Percentiles rank a stretch among this genome's conserved stretches.
Evolutionary conservation across 495 filamentous ascomycete species (phyloP).

Genomic region (Massariosphaeria phaeospora): DNA sequence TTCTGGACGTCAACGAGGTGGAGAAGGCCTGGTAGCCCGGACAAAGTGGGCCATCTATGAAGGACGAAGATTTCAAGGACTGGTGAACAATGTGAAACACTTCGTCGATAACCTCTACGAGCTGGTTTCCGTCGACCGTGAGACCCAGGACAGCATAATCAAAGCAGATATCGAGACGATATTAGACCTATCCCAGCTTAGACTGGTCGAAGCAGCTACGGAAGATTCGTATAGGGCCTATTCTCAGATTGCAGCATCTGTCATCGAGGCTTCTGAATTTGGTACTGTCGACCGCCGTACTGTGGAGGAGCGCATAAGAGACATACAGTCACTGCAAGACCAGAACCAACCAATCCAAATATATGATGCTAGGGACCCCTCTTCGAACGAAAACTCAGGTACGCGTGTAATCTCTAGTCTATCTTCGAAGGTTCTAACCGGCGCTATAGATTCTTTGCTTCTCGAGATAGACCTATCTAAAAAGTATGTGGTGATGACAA

Average conservation of each 20-base stretch:
- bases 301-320: not conserved
- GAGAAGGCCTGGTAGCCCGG: not conserved
- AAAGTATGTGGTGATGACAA: no score
- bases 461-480: no score
- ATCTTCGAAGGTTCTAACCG: no score
- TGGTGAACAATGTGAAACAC: conserved; percentile 4
- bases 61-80: not conserved
- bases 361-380: no score
- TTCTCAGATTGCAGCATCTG: not conserved
- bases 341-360: no score
- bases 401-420: no score
- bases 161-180: conserved; percentile 1
- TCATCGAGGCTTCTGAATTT: conserved; percentile 4
- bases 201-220: not conserved
- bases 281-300: not conserved
- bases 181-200: not conserved
- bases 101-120: conserved; percentile 4
- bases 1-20: not conserved
- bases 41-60: conserved; percentile 2
- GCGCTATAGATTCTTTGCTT: no score
- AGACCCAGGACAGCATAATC: not conserved
- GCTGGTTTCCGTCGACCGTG: not conserved
- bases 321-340: no score
- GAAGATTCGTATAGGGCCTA: not conserved
- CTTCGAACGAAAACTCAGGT: no score